phyloP scores from a whole-genome alignment of 2,329 filamentous ascomycete genomes.

The Fusarium annulatum region DNA sequence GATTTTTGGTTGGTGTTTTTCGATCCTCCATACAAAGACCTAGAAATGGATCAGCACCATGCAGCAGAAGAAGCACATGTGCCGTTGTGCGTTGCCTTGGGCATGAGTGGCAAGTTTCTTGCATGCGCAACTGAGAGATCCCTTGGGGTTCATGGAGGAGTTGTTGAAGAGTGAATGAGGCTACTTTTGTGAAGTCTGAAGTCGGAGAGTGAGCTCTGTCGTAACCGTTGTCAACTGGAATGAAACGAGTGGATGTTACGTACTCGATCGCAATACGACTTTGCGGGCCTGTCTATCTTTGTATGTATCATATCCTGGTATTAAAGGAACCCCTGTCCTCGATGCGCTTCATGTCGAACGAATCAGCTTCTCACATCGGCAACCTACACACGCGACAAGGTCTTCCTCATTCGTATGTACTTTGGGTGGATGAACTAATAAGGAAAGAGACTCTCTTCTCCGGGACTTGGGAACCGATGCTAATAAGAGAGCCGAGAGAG shows the following conservation, averaged over 20 bases:
- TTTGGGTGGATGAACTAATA: slow-evolving; percentile 6
- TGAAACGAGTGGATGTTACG: slow-evolving; percentile 10
- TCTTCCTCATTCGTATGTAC: not conserved
- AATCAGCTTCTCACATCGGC: slow-evolving; percentile 26
- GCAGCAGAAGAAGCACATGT: slow-evolving; percentile 9
- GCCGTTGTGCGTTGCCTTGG: slow-evolving; percentile 12
- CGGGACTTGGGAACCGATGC: slow-evolving; percentile 7
- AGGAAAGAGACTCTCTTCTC: slow-evolving; percentile 1
- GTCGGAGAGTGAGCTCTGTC: not conserved
- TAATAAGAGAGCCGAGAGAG: slow-evolving; percentile 32
- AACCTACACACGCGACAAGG: slow-evolving; percentile 28
- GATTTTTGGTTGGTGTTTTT: slow-evolving; percentile 20
- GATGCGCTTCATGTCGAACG: slow-evolving; percentile 23
- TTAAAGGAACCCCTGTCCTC: slow-evolving; percentile 11
- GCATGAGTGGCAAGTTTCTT: slow-evolving; percentile 24
- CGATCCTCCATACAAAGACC: slow-evolving; percentile 7
- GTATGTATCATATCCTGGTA: slow-evolving; percentile 2
- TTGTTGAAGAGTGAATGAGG: slow-evolving; percentile 6
- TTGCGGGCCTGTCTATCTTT: slow-evolving; percentile 4
- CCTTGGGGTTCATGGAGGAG: slow-evolving; percentile 23
- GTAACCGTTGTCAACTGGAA: not conserved
- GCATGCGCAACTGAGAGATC: slow-evolving; percentile 12
- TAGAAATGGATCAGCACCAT: slow-evolving; percentile 17
- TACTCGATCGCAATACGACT: slow-evolving; percentile 20
- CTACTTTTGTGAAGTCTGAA: slow-evolving; percentile 6